Conservation (phyloP, 1,139 yeast species). For the Suhomyces bolitotheri region DNA sequence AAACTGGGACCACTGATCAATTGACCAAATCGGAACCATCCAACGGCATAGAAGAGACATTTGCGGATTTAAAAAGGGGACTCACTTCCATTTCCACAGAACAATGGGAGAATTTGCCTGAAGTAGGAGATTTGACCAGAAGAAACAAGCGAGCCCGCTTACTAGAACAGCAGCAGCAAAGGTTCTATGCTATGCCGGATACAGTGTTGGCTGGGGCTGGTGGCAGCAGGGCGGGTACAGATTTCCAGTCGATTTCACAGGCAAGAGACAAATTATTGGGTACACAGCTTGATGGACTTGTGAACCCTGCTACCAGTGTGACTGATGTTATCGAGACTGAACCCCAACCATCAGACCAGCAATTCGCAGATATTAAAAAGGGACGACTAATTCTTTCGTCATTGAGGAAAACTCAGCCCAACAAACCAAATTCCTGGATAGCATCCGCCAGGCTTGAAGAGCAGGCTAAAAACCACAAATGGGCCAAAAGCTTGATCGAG, state of each 20-base stretch:
- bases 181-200: slow-evolving; percentile 87
- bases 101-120: slow-evolving; percentile 85
- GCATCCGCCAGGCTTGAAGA: slow-evolving; percentile 83
- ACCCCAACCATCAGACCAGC: slow-evolving; percentile 3
- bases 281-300: slow-evolving; percentile 42
- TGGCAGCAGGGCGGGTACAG: slow-evolving; percentile 28
- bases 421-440: slow-evolving; percentile 80
- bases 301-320: slow-evolving; percentile 1
- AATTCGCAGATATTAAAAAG: slow-evolving; percentile 55
- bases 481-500: slow-evolving; percentile 61
- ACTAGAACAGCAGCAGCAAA: slow-evolving; percentile 60
- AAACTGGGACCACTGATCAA: slow-evolving; percentile 20
- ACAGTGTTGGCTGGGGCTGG: slow-evolving; percentile 43
- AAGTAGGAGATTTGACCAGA: slow-evolving; percentile 84
- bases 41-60: slow-evolving; percentile 25
- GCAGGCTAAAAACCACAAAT: slow-evolving; percentile 52
- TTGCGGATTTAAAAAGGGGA: slow-evolving; percentile 58
- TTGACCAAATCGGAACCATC: slow-evolving; percentile 8
- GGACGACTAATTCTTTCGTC: slow-evolving; percentile 65
- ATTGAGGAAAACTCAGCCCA: slow-evolving; percentile 71
- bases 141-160: slow-evolving; percentile 71
- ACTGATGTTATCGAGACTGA: slow-evolving; percentile 5
- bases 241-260: slow-evolving; percentile 49
- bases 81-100: slow-evolving; percentile 59
- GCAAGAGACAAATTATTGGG: slow-evolving; percentile 56